Evolutionary conservation across 306 rosid species (phyloP).

Genomic region (Hippophae tibetana): DNA sequence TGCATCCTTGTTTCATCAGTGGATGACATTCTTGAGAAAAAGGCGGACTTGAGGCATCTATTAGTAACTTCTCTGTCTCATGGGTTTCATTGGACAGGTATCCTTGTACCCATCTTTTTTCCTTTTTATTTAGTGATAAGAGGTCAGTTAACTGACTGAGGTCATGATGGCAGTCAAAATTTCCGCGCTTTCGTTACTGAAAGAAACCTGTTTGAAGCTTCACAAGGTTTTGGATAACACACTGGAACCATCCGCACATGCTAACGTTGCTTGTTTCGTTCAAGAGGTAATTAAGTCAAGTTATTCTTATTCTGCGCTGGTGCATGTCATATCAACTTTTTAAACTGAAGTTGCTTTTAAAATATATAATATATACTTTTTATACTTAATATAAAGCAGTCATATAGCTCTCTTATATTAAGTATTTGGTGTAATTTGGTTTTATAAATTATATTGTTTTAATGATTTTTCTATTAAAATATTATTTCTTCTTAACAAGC

Average conservation of each 20-base stretch:
- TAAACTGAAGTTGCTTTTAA: too few relatives aligned
- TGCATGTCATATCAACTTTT: too few relatives aligned
- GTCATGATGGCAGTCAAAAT: slow-evolving; percentile 62
- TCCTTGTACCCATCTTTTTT: slow-evolving; percentile 12
- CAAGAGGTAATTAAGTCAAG: slow-evolving; percentile 44
- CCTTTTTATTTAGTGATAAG: slow-evolving; percentile 10
- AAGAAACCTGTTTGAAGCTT: slow-evolving; percentile 70
- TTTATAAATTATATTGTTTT: too few relatives aligned
- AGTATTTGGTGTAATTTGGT: too few relatives aligned
- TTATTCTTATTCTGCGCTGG: too few relatives aligned
- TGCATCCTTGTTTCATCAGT: slow-evolving; percentile 66
- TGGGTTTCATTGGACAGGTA: slow-evolving; percentile 87
- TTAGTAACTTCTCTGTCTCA: slow-evolving; percentile 41
- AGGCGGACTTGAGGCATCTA: slow-evolving; percentile 50
- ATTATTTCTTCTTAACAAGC: too few relatives aligned
- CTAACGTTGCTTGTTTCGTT: slow-evolving; percentile 36
- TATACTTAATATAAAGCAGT: too few relatives aligned
- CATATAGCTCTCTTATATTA: too few relatives aligned
- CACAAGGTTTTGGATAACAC: slow-evolving; percentile 34
- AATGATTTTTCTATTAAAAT: too few relatives aligned
- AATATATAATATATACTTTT: too few relatives aligned
- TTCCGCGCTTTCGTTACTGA: slow-evolving; percentile 47
- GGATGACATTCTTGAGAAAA: slow-evolving; percentile 59
- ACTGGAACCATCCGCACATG: slow-evolving; percentile 26
- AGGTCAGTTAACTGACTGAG: slow-evolving; percentile 10